A percentile compares a stretch with the other conserved stretches of the same genome.
Evolutionary conservation across 2,329 filamentous ascomycete genomes (phyloP).

Genomic region (Paracamarosporium sp.): DNA sequence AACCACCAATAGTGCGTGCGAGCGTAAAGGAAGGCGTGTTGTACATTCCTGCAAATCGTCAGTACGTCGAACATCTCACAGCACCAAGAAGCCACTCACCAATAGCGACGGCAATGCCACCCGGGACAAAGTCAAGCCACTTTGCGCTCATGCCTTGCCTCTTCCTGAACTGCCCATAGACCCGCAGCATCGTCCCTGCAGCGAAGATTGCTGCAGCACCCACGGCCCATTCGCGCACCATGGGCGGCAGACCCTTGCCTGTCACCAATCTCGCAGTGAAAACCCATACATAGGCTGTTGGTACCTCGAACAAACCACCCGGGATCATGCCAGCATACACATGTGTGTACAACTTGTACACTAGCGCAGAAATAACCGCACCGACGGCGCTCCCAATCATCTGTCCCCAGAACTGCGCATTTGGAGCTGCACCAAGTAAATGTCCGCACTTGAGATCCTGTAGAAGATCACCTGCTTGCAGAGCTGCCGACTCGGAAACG

Average conservation of each 20-base stretch:
- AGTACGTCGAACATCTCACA: background rate
- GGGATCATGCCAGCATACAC: slow-evolving; percentile 80
- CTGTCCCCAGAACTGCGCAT: slow-evolving; percentile 96
- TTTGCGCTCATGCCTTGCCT: slow-evolving; percentile 43
- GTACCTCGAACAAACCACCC: slow-evolving; percentile 88
- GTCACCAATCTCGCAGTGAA: slow-evolving; percentile 95
- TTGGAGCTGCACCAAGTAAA: slow-evolving; percentile 87
- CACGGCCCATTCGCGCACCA: slow-evolving; percentile 81
- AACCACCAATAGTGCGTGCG: slow-evolving; percentile 81
- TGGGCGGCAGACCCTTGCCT: slow-evolving; percentile 82
- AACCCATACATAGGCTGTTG: slow-evolving; percentile 96
- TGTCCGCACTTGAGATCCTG: slow-evolving; percentile 98
- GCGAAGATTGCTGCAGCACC: slow-evolving; percentile 79
- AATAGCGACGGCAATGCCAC: slow-evolving; percentile 94
- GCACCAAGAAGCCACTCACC: slow-evolving; percentile 58
- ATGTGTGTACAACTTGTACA: slow-evolving; percentile 88
- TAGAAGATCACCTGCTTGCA: slow-evolving; percentile 95
- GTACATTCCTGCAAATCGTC: slow-evolving; percentile 75
- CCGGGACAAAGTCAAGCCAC: slow-evolving; percentile 82
- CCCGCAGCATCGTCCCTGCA: slow-evolving; percentile 72
- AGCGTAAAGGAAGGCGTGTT: slow-evolving; percentile 96
- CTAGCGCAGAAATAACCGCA: slow-evolving; percentile 81
- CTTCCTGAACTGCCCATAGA: slow-evolving; percentile 42
- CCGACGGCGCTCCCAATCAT: slow-evolving; percentile 88
- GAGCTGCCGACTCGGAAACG: slow-evolving; percentile 80